Percentiles rank a stretch among this genome's conserved stretches.
Evolutionary conservation across 768 basidiomycete species (phyloP).

Genomic region (Nidula microcarpa): DNA sequence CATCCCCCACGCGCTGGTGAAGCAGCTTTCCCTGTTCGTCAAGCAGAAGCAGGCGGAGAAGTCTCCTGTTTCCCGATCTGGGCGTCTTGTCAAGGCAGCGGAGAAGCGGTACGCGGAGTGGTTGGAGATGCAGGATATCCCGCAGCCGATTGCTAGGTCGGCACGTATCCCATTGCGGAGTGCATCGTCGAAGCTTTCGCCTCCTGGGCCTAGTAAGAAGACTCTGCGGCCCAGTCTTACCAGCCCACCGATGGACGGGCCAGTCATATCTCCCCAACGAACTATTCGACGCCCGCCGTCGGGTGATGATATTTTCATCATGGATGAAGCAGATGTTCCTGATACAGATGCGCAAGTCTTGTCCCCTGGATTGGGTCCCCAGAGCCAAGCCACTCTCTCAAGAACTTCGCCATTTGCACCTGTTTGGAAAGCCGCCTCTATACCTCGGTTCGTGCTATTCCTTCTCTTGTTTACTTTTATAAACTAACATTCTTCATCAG

Average conservation of each 20-base stretch:
- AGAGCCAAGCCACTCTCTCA: neutral
- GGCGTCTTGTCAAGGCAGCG: conserved; percentile 45
- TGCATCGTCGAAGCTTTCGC: conserved; percentile 12
- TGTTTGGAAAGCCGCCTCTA: conserved; percentile 47
- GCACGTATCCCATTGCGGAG: conserved; percentile 8
- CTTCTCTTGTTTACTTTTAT: conserved; percentile 10
- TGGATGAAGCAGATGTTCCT: conserved; percentile 60
- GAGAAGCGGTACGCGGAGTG: conserved; percentile 66
- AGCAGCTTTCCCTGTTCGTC: conserved; percentile 60
- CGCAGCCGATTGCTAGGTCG: conserved; percentile 43
- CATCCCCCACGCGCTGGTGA: conserved; percentile 60
- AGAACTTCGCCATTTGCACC: conserved; percentile 7
- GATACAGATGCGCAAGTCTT: neutral
- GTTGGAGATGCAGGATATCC: conserved; percentile 68
- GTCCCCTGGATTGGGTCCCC: neutral
- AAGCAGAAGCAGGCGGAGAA: conserved; percentile 59
- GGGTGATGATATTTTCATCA: conserved; percentile 73
- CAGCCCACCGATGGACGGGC: conserved; percentile 17
- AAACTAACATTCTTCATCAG: conserved; percentile 31
- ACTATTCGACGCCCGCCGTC: conserved; percentile 27
- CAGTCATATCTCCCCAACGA: conserved; percentile 8
- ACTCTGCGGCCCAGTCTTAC: conserved; percentile 4
- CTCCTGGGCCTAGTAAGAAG: conserved; percentile 13
- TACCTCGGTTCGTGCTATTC: conserved; percentile 32
- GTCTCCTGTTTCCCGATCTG: conserved; percentile 62